Conservation (phyloP, 2,329 filamentous ascomycete genomes). For the Alternaria tenuissima region DNA sequence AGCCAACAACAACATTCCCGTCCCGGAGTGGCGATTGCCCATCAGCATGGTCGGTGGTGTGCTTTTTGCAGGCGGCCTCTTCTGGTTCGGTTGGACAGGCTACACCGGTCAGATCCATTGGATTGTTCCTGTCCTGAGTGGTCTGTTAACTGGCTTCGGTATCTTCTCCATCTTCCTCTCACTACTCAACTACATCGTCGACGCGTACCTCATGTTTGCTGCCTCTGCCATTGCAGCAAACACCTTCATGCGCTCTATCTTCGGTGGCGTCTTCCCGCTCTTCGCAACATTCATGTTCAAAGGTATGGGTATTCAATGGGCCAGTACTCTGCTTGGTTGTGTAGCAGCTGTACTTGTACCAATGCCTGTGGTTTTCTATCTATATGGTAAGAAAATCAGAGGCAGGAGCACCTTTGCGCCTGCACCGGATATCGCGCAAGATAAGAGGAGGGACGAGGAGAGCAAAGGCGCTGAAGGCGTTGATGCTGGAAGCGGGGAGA, state of each 20-base stretch:
- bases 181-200: conserved; percentile 66
- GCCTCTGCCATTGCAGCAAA: conserved; percentile 65
- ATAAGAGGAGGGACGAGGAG: conserved; percentile 48
- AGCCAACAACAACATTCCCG: conserved; percentile 59
- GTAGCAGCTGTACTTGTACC: conserved; percentile 54
- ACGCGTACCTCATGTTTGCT: conserved; percentile 65
- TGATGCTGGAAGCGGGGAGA: conserved; percentile 18
- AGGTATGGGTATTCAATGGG: conserved; percentile 61
- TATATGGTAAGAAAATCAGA: conserved; percentile 55
- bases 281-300: conserved; percentile 66
- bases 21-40: conserved; percentile 67
- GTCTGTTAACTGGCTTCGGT: conserved; percentile 65
- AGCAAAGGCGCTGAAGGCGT: conserved; percentile 20
- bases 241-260: conserved; percentile 61
- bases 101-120: conserved; percentile 55
- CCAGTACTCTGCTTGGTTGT: conserved; percentile 55
- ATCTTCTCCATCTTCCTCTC: conserved; percentile 66
- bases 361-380: conserved; percentile 56
- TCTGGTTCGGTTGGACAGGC: conserved; percentile 54
- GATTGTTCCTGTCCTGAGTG: conserved; percentile 54
- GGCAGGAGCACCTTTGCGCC: conserved; percentile 55
- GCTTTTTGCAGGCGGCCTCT: conserved; percentile 50
- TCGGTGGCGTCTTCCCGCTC: conserved; percentile 62
- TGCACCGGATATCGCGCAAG: conserved; percentile 50
- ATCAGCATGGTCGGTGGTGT: conserved; percentile 62